Percentiles rank a stretch among this genome's conserved stretches.
Conservation (phyloP, 2,329 filamentous ascomycete genomes). For the Aspergillus fructus region DNA sequence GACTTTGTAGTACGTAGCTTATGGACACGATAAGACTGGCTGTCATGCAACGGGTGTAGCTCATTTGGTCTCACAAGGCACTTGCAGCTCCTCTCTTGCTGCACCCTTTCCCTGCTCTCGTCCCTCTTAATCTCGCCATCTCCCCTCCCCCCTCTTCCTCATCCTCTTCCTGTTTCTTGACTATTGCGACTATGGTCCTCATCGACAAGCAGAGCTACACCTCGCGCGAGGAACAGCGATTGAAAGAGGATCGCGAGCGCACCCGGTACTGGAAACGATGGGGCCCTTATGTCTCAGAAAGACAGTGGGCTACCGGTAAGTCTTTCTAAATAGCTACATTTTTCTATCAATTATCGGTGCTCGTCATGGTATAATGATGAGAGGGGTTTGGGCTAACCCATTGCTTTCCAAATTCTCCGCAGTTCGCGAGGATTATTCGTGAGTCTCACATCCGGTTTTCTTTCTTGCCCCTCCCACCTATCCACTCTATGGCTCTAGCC, state of each 20-base stretch:
- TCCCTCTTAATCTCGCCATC: background rate
- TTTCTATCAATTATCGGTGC: background rate
- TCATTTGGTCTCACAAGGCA: background rate
- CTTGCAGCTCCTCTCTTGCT: background rate
- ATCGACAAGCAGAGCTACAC: conserved; percentile 85
- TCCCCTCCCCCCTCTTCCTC: background rate
- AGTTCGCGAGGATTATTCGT: conserved; percentile 91
- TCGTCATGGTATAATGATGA: background rate
- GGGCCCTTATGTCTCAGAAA: conserved; percentile 89
- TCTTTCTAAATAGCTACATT: conserved; percentile 9
- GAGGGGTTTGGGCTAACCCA: conserved; percentile 25
- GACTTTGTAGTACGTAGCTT: background rate
- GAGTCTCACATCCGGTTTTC: conserved; percentile 36
- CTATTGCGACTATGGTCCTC: conserved; percentile 68
- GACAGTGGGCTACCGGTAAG: conserved; percentile 91
- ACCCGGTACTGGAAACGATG: conserved; percentile 97
- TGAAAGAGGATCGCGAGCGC: conserved; percentile 80
- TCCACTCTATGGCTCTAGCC: background rate
- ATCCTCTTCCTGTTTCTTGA: background rate
- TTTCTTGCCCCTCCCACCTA: background rate
- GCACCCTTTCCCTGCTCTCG: background rate
- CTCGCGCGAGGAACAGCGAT: conserved; percentile 84
- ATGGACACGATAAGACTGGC: conserved; percentile 6
- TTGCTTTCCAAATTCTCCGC: conserved; percentile 18
- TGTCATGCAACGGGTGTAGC: conserved; percentile 1